Conservation (phyloP, 2,329 filamentous ascomycete genomes). For the Cytospora schulzeri region DNA sequence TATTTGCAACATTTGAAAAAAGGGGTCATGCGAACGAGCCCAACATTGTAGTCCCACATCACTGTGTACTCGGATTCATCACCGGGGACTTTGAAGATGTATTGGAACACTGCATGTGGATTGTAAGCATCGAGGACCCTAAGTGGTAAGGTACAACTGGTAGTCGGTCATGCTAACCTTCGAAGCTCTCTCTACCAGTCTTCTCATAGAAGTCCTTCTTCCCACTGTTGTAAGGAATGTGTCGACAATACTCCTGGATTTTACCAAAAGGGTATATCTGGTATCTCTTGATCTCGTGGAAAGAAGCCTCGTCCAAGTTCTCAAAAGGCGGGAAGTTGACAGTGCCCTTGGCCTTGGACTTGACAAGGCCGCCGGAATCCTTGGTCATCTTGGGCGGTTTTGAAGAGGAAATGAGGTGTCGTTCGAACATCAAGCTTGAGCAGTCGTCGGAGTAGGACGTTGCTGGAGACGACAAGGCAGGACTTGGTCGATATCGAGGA, state of each 20-base stretch:
- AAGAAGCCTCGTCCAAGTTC: conserved; percentile 58
- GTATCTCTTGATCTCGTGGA: conserved; percentile 62
- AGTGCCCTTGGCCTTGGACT: conserved; percentile 63
- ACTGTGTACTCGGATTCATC: conserved; percentile 71
- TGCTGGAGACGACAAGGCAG: conserved; percentile 41
- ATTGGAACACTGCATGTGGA: conserved; percentile 70
- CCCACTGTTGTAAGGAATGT: conserved; percentile 92
- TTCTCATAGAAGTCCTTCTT: conserved; percentile 88
- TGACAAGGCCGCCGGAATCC: conserved; percentile 63
- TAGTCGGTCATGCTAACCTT: conserved; percentile 60
- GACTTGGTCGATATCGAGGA: conserved; percentile 46
- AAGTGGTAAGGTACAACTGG: neutral
- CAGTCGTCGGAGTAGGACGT: conserved; percentile 39
- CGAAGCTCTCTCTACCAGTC: conserved; percentile 84
- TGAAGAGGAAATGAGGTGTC: conserved; percentile 34
- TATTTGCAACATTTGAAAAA: conserved; percentile 92
- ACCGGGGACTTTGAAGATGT: conserved; percentile 73
- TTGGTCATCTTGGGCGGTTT: conserved; percentile 63
- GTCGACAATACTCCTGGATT: conserved; percentile 65
- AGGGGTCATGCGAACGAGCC: conserved; percentile 88
- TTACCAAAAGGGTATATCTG: conserved; percentile 66
- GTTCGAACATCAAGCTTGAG: conserved; percentile 32
- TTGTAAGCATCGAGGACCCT: conserved; percentile 18
- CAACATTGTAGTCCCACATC: conserved; percentile 97
- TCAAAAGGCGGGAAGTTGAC: conserved; percentile 78